Base-by-base conservation (phyloP, 805 yeast species). In the Myxozyma vanderwaltii region DNA sequence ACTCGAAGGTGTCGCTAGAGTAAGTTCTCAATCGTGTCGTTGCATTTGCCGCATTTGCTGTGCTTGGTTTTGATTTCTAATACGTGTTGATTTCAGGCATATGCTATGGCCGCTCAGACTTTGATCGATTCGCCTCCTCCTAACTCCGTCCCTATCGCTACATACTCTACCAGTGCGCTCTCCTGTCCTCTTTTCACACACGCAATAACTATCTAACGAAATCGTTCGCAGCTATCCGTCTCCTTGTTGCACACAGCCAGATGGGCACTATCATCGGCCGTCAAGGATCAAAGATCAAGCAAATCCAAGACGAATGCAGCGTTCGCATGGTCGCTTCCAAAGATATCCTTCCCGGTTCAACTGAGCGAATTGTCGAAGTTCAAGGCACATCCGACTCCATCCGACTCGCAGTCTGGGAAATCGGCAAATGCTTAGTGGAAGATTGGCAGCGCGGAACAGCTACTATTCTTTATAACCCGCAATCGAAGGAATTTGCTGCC, bases 241-340 rank as follows among this genome's bases (percentile, higher is more conserved):
- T 91, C 47, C 77, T 91, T 63, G 79, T 90, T 59, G 90, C 96
- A 41, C 89, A 90, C 73, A 80, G 85, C 52, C 96, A 89, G 71
- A 85, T 90, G 83, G 96, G 96, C 40, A 85, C 95, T 7, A 81
- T 91, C 47, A 90, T 91, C 70, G 97, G 97, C 53, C 83, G 87
- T 58, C 88, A 82, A 61, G 97, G 97, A 54, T 76, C 79, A 12
- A 81, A 91, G 70, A 91, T 91, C 70, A 90, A 89, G 76, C 80
- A 86, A 41, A 82, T 90, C 61, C 94, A 88, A 75, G 86, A 84
- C 60, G 76, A 75, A 33, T 85, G 77, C 71, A 77, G 80, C 56
- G 89, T 91, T 53, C 86, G 87, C 70, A 87, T 91, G 82, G 90
- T 89, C 56, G 96, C 96, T 10, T 86, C 95, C 36, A 90, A 89